Percentiles rank a stretch among this genome's conserved stretches.
These are phyloP conservation scores for Celoporthe dispersa DNA, from an alignment of 2,329 filamentous ascomycete genomes.

Conservation along the genomic window DNA sequence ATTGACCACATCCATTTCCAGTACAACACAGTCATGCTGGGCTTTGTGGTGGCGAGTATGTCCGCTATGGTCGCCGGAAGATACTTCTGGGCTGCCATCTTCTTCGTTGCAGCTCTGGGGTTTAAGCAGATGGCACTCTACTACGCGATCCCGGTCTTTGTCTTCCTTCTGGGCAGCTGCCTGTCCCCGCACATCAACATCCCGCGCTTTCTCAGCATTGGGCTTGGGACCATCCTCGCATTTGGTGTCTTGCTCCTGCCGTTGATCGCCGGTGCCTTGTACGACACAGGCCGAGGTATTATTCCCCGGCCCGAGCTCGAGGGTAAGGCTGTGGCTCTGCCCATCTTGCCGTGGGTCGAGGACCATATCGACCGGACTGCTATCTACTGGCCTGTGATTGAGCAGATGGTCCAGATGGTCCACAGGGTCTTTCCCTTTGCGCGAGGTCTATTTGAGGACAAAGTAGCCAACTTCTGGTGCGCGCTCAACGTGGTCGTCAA, in stretches of 20 bases:
- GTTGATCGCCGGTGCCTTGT: constrained; percentile 71
- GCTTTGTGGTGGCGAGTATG: constrained; percentile 82
- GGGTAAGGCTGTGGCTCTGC: constrained; percentile 64
- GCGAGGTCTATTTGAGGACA: constrained; percentile 96
- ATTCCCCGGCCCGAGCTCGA: constrained; percentile 60
- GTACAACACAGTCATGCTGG: constrained; percentile 98
- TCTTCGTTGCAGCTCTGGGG: constrained; percentile 90
- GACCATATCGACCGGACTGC: constrained; percentile 65
- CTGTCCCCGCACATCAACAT: constrained; percentile 73
- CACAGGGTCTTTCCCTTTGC: constrained; percentile 96
- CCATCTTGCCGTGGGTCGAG: constrained; percentile 63
- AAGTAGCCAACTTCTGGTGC: constrained; percentile 99
- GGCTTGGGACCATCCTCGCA: constrained; percentile 70
- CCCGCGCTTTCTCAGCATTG: constrained; percentile 73
- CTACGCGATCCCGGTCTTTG: constrained; percentile 91
- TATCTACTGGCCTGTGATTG: constrained; percentile 73
- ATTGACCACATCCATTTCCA: constrained; percentile 97
- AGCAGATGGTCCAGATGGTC: constrained; percentile 81
- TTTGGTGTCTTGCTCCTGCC: constrained; percentile 80
- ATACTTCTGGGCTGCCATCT: constrained; percentile 85
- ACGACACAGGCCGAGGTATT: constrained; percentile 69
- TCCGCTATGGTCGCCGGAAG: constrained; percentile 86
- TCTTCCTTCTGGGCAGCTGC: constrained; percentile 86
- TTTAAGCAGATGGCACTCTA: constrained; percentile 99
- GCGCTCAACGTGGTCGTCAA: constrained; percentile 89